Percentiles rank a stretch among this genome's conserved stretches.
phyloP scores from a whole-genome alignment of 768 basidiomycete genomes.

The Boletellus sp. region DNA sequence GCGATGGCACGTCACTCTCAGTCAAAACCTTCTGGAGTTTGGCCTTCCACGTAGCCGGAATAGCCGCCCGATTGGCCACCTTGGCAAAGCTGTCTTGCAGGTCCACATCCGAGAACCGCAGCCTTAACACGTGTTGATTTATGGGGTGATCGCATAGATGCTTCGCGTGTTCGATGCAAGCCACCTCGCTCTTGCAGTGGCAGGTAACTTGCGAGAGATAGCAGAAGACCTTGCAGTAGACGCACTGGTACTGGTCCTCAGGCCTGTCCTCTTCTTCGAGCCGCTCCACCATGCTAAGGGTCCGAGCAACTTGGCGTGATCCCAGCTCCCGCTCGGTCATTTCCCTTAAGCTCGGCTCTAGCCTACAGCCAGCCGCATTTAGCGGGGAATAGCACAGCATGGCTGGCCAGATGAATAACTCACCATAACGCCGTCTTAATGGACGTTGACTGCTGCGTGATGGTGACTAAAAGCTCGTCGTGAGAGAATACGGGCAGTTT shows the following conservation, averaged over 20 bases:
- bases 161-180: slow-evolving; percentile 82
- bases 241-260: slow-evolving; percentile 96
- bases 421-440: slow-evolving; percentile 94
- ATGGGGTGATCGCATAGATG: slow-evolving; percentile 66
- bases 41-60: slow-evolving; percentile 71
- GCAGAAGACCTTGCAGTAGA: slow-evolving; percentile 88
- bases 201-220: slow-evolving; percentile 93
- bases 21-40: slow-evolving; percentile 65
- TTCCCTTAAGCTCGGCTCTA: slow-evolving; percentile 76
- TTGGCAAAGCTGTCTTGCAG: slow-evolving; percentile 62
- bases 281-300: slow-evolving; percentile 58
- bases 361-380: slow-evolving; percentile 46
- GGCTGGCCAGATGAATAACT: slow-evolving; percentile 25
- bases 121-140: slow-evolving; percentile 61
- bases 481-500: slow-evolving; percentile 98
- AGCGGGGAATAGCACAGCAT: slow-evolving; percentile 18
- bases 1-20: slow-evolving; percentile 66
- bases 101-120: slow-evolving; percentile 78
- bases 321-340: slow-evolving; percentile 84
- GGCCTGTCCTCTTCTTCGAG: slow-evolving; percentile 76
- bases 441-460: slow-evolving; percentile 89
- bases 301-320: slow-evolving; percentile 61
- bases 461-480: slow-evolving; percentile 95
- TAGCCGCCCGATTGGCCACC: slow-evolving; percentile 65
- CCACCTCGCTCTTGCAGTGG: slow-evolving; percentile 69